Conservation (phyloP, 148 eudicot genomes). For the Rhododendron henanense region DNA sequence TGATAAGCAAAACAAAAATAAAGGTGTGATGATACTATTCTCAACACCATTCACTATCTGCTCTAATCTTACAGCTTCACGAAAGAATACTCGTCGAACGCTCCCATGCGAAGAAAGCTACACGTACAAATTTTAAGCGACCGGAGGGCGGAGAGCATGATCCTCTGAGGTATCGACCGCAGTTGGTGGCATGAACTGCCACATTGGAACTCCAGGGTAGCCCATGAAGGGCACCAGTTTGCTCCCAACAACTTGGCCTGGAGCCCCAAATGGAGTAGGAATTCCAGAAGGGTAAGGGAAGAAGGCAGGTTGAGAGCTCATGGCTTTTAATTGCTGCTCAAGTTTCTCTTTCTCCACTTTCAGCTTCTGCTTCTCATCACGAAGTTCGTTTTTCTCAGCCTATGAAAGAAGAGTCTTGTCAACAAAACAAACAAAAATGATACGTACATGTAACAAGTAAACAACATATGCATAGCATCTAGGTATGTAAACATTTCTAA, state of each 20-base stretch:
- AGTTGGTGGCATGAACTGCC: slow-evolving; percentile 57
- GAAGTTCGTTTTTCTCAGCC: slow-evolving; percentile 69
- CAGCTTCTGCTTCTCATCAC: slow-evolving; percentile 54
- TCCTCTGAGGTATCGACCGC: slow-evolving; percentile 53
- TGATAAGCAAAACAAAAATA: not conserved
- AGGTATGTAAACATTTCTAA: not conserved
- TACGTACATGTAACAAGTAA: not conserved
- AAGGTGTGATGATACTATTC: not conserved
- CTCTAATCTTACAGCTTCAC: not conserved
- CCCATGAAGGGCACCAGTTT: slow-evolving; percentile 48
- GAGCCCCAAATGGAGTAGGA: slow-evolving; percentile 14
- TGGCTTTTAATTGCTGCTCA: slow-evolving; percentile 39
- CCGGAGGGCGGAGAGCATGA: slow-evolving; percentile 50
- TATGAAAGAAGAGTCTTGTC: slow-evolving; percentile 9
- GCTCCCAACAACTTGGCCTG: slow-evolving; percentile 31
- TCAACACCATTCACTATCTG: not conserved
- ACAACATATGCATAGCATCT: not conserved
- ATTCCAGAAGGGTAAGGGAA: slow-evolving; percentile 29
- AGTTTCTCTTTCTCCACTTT: slow-evolving; percentile 47
- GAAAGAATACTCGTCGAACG: not conserved
- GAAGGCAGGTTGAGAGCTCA: slow-evolving; percentile 34
- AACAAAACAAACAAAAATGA: not conserved
- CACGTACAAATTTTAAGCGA: slow-evolving; percentile 28
- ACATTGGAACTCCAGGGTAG: slow-evolving; percentile 51
- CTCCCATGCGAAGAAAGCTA: not conserved